A percentile compares a stretch with the other conserved stretches of the same genome.
Evolutionary conservation across 2,329 filamentous ascomycete species (phyloP).

Genomic region (Rhynchosporium graminicola): DNA sequence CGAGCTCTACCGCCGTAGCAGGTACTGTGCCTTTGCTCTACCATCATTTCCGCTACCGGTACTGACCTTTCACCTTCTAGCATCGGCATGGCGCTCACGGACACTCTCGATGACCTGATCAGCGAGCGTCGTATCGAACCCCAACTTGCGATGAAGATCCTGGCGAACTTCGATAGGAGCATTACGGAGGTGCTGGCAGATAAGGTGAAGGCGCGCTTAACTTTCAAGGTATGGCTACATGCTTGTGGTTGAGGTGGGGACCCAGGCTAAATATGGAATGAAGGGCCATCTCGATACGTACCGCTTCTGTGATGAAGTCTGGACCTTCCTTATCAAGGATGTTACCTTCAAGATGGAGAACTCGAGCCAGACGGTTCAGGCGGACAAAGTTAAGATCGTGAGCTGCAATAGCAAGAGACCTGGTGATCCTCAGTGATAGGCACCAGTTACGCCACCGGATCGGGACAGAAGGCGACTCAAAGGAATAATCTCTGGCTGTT

Average conservation of each 20-base stretch:
- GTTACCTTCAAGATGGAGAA: constrained; percentile 97
- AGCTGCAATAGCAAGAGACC: constrained; percentile 91
- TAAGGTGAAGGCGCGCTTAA: constrained; percentile 86
- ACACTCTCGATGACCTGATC: constrained; percentile 96
- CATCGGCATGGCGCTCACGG: constrained; percentile 89
- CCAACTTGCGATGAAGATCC: constrained; percentile 97
- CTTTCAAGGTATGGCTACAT: constrained; percentile 76
- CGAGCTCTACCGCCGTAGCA: constrained; percentile 97
- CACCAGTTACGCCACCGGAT: not conserved
- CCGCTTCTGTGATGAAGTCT: constrained; percentile 99
- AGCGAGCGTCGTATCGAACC: constrained; percentile 94
- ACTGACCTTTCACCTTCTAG: constrained; percentile 52
- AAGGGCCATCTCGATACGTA: constrained; percentile 97
- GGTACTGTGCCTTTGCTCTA: constrained; percentile 60
- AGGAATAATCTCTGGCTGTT: not conserved
- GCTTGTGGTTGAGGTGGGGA: constrained; percentile 14
- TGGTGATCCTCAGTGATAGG: constrained; percentile 51
- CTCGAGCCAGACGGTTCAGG: constrained; percentile 67
- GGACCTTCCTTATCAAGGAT: constrained; percentile 99
- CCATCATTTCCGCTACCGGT: constrained; percentile 32
- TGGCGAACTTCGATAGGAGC: constrained; percentile 91
- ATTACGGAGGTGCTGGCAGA: constrained; percentile 90
- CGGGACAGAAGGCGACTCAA: not conserved
- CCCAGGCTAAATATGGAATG: constrained; percentile 28
- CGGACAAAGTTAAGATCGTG: constrained; percentile 97